Base-by-base conservation (phyloP, 192 early-diverging fungal genomes). In the Coemansia sp. region DNA sequence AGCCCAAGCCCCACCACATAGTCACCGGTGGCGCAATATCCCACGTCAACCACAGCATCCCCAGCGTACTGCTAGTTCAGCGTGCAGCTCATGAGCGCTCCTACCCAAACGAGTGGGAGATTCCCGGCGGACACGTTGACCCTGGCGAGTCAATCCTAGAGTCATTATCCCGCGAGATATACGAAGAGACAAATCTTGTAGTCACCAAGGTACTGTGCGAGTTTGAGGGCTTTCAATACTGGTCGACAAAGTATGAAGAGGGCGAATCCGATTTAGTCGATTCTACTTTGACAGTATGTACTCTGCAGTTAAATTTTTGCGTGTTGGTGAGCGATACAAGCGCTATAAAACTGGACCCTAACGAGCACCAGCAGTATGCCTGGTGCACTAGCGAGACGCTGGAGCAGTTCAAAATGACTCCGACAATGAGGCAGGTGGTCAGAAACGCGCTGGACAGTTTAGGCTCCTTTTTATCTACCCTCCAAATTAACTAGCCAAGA, bases 41-140 rank as follows among this genome's bases (percentile, higher is more conserved):
- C 33, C 52, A 62, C 9, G 14, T 68, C 21, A 21, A 40, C 46
- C 16, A 28, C 4, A 14, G 19, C 0, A 26, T 47, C 4, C 60
- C 69, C 17, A 67, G 64, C 40, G 73, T 84, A 26, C 68, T 84
- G 19, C 59, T 84, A 21, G 73, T 84, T 11, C 81, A 84, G 61
- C 69, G 81, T 16, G 66, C 81, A 13, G 66, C 81, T 3, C 42
- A 65, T 16, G 81, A 84, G 52, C 76, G 73, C 44, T 67, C 70
- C 23, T 84, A 70, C 39, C 73, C 77, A 11, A 76, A 84, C 62
- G 67, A 78, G 59, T 84, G 81, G 81, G 81, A 78, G 63, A 75
- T 76, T 11, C 76, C 81, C 13, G 81, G 81, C 26, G 81, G 81
- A 4, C 73, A 78, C 17, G 76, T 79, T 40, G 80, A 82, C 33